Evolutionary conservation across 192 early-diverging fungal genomes (phyloP), one percentile per base, ranked within the genome.

Genomic region (Chytriomyces sp.): DNA sequence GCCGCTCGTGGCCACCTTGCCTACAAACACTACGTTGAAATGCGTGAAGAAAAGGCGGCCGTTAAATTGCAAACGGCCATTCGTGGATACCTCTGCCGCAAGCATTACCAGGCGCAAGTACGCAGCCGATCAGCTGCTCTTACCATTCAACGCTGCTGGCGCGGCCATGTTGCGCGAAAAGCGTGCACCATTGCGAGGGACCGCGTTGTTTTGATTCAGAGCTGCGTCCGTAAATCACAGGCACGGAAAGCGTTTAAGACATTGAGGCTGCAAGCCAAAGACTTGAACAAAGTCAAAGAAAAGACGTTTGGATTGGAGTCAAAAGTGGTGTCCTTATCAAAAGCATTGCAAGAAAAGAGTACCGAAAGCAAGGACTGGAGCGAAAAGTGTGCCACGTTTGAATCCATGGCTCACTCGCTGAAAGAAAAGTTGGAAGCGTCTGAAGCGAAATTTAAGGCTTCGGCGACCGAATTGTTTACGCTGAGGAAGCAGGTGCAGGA

Each of bases 301-400:
- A 88, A 92, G 26, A 94, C 94, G 6, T 93, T 94, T 79, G 90
- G 91, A 80, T 81, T 98, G 3, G 97, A 98, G 80, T 90, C 89
- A 83, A 97, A 95, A 85, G 93, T 98, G 57, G 88, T 97, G 77
- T 92, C 93, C 76, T 87, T 98, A 69, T 96, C 95, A 35, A 93
- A 94, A 71, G 82, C 82, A 20, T 81, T 95, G 63, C 87, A 86
- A 24, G 79, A 82, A 63, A 87, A 89, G 75, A 84, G 86, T 72
- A 83, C 91, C 66, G 92, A 93, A 78, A 87, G 89, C 77, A 87
- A 87, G 46, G 68, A 63, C 9, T 79, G 89, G 62, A 79, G 81
- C 47, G 86, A 87, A 64, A 83, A 87, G 66, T 80, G 89, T 65
- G 67, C 82, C 23, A 69, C 84, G 13, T 82, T 92, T 64, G 94